A percentile compares a stretch with the other conserved stretches of the same genome.
phyloP scores from a whole-genome alignment of 2,329 filamentous ascomycete genomes.

The Blumeria graminis region DNA sequence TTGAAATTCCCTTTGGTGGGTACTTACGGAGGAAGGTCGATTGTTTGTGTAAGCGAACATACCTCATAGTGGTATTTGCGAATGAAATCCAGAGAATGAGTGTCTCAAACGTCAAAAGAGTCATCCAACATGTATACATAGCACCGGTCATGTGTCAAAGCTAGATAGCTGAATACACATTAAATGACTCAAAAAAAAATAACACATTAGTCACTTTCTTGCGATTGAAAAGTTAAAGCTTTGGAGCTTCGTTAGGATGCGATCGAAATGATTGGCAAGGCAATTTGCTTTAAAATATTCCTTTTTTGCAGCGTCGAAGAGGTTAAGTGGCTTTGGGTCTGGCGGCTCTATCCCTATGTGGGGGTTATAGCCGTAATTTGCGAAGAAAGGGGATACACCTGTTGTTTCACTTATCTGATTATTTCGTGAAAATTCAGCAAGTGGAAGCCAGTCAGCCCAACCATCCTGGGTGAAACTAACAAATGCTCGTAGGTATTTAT shows the following conservation, averaged over 20 bases:
- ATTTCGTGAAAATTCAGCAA: constrained; percentile 6
- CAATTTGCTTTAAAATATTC: not conserved
- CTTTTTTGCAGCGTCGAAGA: not conserved
- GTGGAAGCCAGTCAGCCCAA: not conserved
- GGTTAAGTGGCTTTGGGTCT: not conserved
- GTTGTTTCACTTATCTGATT: constrained; percentile 2
- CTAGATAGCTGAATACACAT: no score
- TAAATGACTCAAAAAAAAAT: no score
- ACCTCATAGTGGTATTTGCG: no score
- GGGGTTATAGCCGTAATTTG: not conserved
- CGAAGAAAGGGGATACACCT: not conserved
- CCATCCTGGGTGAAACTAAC: constrained; percentile 3
- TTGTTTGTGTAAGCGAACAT: no score
- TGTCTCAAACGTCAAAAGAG: no score
- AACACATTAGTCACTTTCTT: no score
- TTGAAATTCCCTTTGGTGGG: no score
- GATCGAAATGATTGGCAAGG: not conserved
- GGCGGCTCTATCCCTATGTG: constrained; percentile 1
- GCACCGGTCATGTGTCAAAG: no score
- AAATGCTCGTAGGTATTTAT: not conserved
- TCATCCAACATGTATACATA: no score
- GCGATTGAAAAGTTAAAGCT: not conserved
- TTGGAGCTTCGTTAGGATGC: not conserved
- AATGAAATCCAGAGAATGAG: no score
- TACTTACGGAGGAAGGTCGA: no score